These are phyloP conservation scores for Tremella mesenterica DNA, from an alignment of 768 basidiomycete species.

Conservation along the genomic window DNA sequence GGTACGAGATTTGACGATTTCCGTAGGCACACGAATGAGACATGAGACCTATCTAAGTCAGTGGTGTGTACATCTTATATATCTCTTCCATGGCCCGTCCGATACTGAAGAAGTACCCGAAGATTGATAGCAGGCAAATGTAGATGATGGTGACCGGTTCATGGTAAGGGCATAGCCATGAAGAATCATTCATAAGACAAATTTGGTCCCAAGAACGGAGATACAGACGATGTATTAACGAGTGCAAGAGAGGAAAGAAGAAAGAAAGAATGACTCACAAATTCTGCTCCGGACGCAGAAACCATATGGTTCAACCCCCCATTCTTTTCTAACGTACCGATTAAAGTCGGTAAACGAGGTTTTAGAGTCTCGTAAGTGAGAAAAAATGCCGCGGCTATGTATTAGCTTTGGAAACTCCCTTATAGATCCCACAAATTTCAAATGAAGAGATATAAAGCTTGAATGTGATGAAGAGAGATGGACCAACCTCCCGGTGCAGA, in stretches of 20 bases:
- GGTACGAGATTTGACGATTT: conserved; percentile 86
- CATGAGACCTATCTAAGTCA: conserved; percentile 55
- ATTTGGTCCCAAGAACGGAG: no score
- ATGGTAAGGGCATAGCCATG: no score
- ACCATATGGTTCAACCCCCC: conserved; percentile 53
- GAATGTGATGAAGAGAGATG: not conserved
- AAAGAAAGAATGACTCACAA: conserved; percentile 47
- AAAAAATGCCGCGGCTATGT: conserved; percentile 87
- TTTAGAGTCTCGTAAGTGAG: conserved; percentile 88
- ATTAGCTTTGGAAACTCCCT: conserved; percentile 6
- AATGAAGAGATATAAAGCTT: not conserved
- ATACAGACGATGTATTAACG: no score
- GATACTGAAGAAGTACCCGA: not conserved
- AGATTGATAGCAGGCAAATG: not conserved
- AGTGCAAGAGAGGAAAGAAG: no score
- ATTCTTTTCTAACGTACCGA: conserved; percentile 49
- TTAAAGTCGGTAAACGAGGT: conserved; percentile 56
- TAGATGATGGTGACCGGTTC: no score
- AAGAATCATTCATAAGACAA: no score
- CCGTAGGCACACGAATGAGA: conserved; percentile 86
- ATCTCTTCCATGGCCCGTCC: not conserved
- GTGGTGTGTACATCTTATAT: not conserved
- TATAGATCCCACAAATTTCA: not conserved
- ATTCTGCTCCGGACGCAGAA: conserved; percentile 52
- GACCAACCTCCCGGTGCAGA: conserved; percentile 83